These are phyloP conservation scores for Rhynchospora tenuis DNA, from an alignment of 176 grass and related monocot genomes.

Conservation along the genomic window DNA sequence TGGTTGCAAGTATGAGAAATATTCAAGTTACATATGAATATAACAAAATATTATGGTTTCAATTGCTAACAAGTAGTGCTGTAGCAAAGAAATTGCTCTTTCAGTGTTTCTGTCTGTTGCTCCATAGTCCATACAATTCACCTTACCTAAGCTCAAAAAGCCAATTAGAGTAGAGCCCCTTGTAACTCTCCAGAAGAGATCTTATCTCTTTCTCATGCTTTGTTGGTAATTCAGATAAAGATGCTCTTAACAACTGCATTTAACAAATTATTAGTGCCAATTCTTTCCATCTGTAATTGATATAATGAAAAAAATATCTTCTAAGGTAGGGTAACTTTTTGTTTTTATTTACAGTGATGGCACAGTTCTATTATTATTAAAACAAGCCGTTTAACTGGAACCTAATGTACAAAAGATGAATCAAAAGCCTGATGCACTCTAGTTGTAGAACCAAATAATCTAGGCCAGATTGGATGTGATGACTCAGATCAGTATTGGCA, in stretches of 20 bases:
- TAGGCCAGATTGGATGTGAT: not conserved
- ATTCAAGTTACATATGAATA: not conserved
- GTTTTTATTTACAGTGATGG: not conserved
- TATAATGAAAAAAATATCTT: not conserved
- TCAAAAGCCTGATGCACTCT: not conserved
- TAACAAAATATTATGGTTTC: not conserved
- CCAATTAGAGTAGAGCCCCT: constrained; percentile 71
- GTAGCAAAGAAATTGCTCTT: not conserved
- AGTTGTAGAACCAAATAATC: not conserved
- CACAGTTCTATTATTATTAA: not conserved
- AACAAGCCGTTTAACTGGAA: not conserved
- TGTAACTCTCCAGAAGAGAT: constrained; percentile 52
- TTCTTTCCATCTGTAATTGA: not conserved
- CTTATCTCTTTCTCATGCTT: constrained; percentile 73
- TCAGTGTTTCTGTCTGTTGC: not conserved
- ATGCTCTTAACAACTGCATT: constrained; percentile 48
- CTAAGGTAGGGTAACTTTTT: not conserved
- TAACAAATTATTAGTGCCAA: not conserved
- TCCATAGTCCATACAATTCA: not conserved
- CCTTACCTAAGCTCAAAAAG: constrained; percentile 74
- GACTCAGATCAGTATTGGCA: not conserved
- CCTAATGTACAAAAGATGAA: not conserved
- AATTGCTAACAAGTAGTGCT: not conserved
- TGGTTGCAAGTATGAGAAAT: not conserved
- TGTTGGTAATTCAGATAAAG: constrained; percentile 40